A percentile compares a stretch with the other conserved stretches of the same genome.
phyloP scores from a whole-genome alignment of 805 yeast species.

The Saitoella complicata region DNA sequence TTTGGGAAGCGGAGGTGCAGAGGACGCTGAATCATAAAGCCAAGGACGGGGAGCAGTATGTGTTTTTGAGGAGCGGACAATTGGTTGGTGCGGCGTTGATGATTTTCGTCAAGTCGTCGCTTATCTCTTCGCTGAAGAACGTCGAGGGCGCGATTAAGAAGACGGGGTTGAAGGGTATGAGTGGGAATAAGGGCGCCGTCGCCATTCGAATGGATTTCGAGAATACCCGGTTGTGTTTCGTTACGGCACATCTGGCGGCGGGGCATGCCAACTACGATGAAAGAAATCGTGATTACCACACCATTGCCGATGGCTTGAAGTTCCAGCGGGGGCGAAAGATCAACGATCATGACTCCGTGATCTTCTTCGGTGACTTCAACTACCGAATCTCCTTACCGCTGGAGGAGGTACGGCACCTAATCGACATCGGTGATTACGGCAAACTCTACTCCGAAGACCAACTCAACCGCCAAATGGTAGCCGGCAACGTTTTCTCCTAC shows the following conservation, averaged over 20 bases:
- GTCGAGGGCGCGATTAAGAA: constrained; percentile 92
- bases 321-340: constrained; percentile 65
- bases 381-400: constrained; percentile 58
- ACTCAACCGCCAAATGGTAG: constrained; percentile 53
- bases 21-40: constrained; percentile 43
- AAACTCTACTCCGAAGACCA: constrained; percentile 61
- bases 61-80: constrained; percentile 66
- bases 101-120: constrained; percentile 49
- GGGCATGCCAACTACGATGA: constrained; percentile 71
- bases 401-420: constrained; percentile 50
- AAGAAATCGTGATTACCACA: constrained; percentile 67
- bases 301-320: constrained; percentile 57
- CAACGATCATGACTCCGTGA: constrained; percentile 66
- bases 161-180: constrained; percentile 91
- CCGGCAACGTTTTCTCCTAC: constrained; percentile 55
- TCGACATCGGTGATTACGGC: constrained; percentile 30
- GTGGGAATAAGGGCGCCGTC: constrained; percentile 94
- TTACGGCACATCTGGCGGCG: constrained; percentile 89
- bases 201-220: constrained; percentile 80
- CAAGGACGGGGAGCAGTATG: constrained; percentile 26
- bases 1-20: constrained; percentile 62
- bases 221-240: constrained; percentile 60
- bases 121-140: constrained; percentile 46
- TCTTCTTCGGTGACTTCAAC: constrained; percentile 94
- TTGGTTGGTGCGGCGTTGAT: constrained; percentile 75